Base-by-base conservation (phyloP, 352 stramenopile genomes). In the Blastocystis sp. region DNA sequence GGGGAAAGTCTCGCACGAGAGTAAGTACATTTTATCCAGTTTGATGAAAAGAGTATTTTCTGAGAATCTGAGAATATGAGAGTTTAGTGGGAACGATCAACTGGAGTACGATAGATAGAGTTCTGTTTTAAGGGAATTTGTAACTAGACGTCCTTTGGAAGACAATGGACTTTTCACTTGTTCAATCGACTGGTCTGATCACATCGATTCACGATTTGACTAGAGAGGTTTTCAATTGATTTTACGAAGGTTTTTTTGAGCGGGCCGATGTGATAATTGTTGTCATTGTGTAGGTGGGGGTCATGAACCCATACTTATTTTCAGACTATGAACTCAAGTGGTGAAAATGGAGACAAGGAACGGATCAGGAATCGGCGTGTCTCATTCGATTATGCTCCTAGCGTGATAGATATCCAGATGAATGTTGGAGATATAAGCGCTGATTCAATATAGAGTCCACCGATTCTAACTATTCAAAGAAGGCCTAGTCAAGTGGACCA, bases 371-470 rank as follows among this genome's bases (percentile, higher is more conserved):
- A 58, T 35, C 30, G 68, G 15, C 68, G 40, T 57, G 68, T 79
- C 19, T 79, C 68, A 13, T 79, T 79, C n/a, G 68, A 79, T 79
- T 79, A 57, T 79, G 68, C 33, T 57, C 68, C 68, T 11, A 24
- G 40, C 19, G 68, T 27, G 19, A 57, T 79, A 22, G 68, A 79
- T 56, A 60, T 42, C 58, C 68, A 79, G 19, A 42, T 60, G 24
- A 79, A 79, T 57, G 68, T 79, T 59, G 30, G 17, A n/a, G 33
- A 5, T 42, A 19, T n/a, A 27, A 27, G 35, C 0, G 27, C 33
- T 79, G 27, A 58, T 79, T 42, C 54, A 37, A 33, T 22, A 22
- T 79, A 79, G 68, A 79, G 27, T 57, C 68, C 68, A 53, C 40
- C 37, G 0, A 79, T 79, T 27, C 37, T 79, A 15, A 79, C 37